Evolutionary conservation across 2,329 filamentous ascomycete genomes (phyloP), one percentile per base, ranked within the genome.

Genomic region (Aspergillus sp.): DNA sequence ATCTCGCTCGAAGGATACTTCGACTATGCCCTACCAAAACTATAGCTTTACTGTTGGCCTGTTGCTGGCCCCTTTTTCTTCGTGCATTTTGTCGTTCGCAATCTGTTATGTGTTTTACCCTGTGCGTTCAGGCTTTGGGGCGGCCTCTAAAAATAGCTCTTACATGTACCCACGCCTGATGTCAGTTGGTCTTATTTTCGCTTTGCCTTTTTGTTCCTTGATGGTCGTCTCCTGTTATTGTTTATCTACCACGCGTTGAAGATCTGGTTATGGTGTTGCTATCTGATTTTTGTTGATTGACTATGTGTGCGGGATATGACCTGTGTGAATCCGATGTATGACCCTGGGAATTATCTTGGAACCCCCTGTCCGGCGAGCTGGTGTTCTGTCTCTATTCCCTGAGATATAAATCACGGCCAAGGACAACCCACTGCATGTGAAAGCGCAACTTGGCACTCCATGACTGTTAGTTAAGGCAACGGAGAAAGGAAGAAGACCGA

Each of bases 311-410:
- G 50, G 39, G 45, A 26, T 42, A 32, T 20, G 26, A 53, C 26
- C 42, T 31, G 39, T 53, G 51, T 57, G 50, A 57, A 57, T 57
- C 50, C 39, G 56, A 57, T 54, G 42, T 45, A 53, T 53, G 31
- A 36, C 31, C 14, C 24, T 52, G 20, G 49, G 3, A 26, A 29
- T n/a, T 32, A 26, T 6, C 24, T 51, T 51, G 49, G 49, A 31
- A 51, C n/a, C 18, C 20, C 22, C 45, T 47, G 45, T 47, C 45
- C 22, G 45, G 45, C 36, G 20, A 10, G 18, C 4, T 11, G 20
- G 9, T 47, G 18, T 4, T 2, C 18, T 22, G 16, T 24, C 18
- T 16, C 18, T 47, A 7, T 47, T 4, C 45, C 18, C n/a, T 47
- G 45, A 20, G 45, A 24, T 47, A 47, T 24, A 16, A 16, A 24